A percentile compares a stretch with the other conserved stretches of the same genome.
phyloP scores from a whole-genome alignment of 148 eudicot species.

The Cornus florida region DNA sequence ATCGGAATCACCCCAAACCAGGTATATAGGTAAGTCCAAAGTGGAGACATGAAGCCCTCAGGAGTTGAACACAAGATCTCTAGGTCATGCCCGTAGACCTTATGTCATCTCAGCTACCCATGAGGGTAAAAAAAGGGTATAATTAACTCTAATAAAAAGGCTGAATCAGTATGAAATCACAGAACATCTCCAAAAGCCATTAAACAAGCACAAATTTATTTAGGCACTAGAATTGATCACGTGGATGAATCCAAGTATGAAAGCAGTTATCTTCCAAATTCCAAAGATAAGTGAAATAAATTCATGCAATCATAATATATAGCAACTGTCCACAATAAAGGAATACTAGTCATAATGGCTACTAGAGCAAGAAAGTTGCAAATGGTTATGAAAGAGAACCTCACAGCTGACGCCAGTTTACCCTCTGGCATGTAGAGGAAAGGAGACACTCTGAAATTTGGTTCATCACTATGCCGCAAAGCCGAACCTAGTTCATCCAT shows the following conservation, averaged over 20 bases:
- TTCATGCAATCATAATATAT: neutral
- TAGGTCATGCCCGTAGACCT: too few relatives aligned
- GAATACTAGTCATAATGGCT: neutral
- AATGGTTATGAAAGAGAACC: slow-evolving; percentile 45
- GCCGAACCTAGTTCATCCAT: slow-evolving; percentile 99
- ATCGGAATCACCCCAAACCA: neutral
- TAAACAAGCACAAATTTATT: slow-evolving; percentile 1
- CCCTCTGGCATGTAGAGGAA: slow-evolving; percentile 98
- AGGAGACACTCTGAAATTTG: slow-evolving; percentile 82
- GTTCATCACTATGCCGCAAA: slow-evolving; percentile 86
- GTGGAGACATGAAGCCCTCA: neutral
- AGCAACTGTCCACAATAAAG: neutral
- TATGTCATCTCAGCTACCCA: too few relatives aligned
- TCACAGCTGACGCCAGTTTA: slow-evolving; percentile 81
- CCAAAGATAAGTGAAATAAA: neutral
- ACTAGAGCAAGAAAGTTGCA: neutral
- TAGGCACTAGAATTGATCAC: neutral
- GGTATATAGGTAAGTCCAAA: neutral
- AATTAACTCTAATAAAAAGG: slow-evolving; percentile 1
- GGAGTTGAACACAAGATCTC: too few relatives aligned
- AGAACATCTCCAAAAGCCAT: neutral
- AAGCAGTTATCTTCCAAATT: neutral
- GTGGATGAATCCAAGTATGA: neutral
- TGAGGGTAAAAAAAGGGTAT: too few relatives aligned
- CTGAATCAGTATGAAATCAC: neutral